Percentiles rank a stretch among this genome's conserved stretches.
Evolutionary conservation across 192 early-diverging fungal genomes (phyloP).

Genomic region (Geranomyces variabilis): DNA sequence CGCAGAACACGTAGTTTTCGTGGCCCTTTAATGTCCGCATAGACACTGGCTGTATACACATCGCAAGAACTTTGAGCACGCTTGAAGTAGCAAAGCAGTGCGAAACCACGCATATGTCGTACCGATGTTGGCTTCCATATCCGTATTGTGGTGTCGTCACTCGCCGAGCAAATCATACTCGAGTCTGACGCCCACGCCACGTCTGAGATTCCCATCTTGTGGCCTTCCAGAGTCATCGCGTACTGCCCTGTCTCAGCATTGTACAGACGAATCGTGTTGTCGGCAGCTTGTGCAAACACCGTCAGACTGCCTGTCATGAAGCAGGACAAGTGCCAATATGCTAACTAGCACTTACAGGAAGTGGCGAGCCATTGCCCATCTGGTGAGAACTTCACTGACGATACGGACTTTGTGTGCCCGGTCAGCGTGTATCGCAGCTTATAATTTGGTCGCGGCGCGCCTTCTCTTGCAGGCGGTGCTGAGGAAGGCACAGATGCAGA

Average conservation of each 20-base stretch:
- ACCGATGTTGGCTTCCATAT: constrained; percentile 88
- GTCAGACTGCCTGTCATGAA: not conserved
- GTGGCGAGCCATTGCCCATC: constrained; percentile 97
- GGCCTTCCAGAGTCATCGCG: constrained; percentile 85
- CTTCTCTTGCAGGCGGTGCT: not conserved
- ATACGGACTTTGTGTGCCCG: constrained; percentile 93
- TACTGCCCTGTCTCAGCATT: constrained; percentile 83
- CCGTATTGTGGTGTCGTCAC: constrained; percentile 93
- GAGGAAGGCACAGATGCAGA: not conserved
- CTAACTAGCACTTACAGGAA: constrained; percentile 68
- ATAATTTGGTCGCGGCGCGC: constrained; percentile 67
- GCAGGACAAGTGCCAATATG: too few relatives aligned
- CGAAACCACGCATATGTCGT: constrained; percentile 12
- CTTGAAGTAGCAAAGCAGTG: too few relatives aligned
- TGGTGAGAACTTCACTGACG: constrained; percentile 96
- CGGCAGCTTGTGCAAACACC: constrained; percentile 68
- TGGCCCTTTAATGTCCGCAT: constrained; percentile 86
- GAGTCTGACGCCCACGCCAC: constrained; percentile 96
- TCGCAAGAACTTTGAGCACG: too few relatives aligned
- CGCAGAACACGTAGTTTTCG: constrained; percentile 96
- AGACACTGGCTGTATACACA: constrained; percentile 56
- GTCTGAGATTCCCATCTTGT: constrained; percentile 92
- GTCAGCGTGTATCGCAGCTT: constrained; percentile 83
- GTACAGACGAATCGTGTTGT: constrained; percentile 95
- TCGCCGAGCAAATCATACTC: constrained; percentile 80